phyloP scores from a whole-genome alignment of 139 green algal genomes.

The Zygnema circumcarinatum region DNA sequence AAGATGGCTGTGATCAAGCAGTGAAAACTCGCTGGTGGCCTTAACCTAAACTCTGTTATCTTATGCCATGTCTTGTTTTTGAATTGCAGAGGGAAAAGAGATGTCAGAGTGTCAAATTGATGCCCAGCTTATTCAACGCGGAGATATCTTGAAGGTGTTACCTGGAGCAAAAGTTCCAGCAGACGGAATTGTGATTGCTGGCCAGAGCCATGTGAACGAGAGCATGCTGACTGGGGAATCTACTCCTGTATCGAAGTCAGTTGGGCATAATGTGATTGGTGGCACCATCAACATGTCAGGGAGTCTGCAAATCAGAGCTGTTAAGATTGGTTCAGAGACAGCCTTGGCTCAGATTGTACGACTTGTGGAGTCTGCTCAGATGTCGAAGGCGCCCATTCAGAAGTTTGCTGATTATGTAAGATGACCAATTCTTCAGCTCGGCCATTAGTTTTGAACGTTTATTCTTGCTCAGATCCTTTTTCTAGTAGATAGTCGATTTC shows the following conservation, averaged over 20 bases:
- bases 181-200: constrained; percentile 38
- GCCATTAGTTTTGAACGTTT: constrained; percentile 92
- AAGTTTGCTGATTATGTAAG: constrained; percentile 52
- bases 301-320: constrained; percentile 68
- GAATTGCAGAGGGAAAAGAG: constrained; percentile 64
- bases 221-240: constrained; percentile 95
- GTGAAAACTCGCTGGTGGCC: no score
- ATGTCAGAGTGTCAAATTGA: constrained; percentile 62
- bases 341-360: constrained; percentile 84
- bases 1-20: no score
- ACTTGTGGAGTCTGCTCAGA: constrained; percentile 92
- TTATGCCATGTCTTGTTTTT: no score
- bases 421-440: constrained; percentile 61
- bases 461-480: constrained; percentile 75
- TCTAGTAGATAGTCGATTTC: constrained; percentile 84
- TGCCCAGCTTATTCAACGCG: constrained; percentile 51
- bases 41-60: no score
- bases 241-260: constrained; percentile 75
- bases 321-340: constrained; percentile 63
- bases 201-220: constrained; percentile 89
- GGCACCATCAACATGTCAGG: constrained; percentile 89
- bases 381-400: constrained; percentile 94
- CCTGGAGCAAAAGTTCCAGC: constrained; percentile 52
- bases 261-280: constrained; percentile 79
- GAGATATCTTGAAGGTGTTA: constrained; percentile 61